Conservation (phyloP, 192 early-diverging fungal genomes). For the Backusella mclennaniae region DNA sequence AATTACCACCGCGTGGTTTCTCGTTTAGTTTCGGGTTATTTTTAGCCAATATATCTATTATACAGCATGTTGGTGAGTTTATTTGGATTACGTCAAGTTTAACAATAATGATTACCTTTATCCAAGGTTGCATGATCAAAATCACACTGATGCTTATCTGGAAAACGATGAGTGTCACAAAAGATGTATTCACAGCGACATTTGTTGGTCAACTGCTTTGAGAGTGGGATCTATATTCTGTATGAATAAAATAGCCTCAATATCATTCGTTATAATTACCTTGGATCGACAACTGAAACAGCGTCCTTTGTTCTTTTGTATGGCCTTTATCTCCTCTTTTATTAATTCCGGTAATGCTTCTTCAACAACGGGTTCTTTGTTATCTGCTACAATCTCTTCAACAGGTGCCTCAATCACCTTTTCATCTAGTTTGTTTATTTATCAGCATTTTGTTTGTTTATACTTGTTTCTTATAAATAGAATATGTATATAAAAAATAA, state of each 20-base stretch:
- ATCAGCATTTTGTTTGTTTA: neutral
- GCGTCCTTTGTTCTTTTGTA: constrained; percentile 66
- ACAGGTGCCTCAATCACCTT: neutral
- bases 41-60: constrained; percentile 59
- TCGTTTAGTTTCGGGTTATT: constrained; percentile 76
- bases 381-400: neutral
- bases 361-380: neutral
- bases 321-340: constrained; percentile 37
- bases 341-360: constrained; percentile 9
- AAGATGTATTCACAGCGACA: constrained; percentile 77
- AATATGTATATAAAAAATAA: neutral
- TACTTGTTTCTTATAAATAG: neutral
- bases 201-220: constrained; percentile 76
- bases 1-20: constrained; percentile 71
- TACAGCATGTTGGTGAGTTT: neutral
- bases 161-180: constrained; percentile 71
- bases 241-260: no score
- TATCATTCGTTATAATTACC: constrained; percentile 16
- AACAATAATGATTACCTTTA: constrained; percentile 40
- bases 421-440: neutral
- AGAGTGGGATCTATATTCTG: constrained; percentile 56
- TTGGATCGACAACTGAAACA: constrained; percentile 70
- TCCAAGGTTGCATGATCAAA: constrained; percentile 75
- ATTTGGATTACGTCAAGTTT: neutral
- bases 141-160: constrained; percentile 74